phyloP scores from a whole-genome alignment of 2,329 filamentous ascomycete genomes.

The Trichoderma koningii region DNA sequence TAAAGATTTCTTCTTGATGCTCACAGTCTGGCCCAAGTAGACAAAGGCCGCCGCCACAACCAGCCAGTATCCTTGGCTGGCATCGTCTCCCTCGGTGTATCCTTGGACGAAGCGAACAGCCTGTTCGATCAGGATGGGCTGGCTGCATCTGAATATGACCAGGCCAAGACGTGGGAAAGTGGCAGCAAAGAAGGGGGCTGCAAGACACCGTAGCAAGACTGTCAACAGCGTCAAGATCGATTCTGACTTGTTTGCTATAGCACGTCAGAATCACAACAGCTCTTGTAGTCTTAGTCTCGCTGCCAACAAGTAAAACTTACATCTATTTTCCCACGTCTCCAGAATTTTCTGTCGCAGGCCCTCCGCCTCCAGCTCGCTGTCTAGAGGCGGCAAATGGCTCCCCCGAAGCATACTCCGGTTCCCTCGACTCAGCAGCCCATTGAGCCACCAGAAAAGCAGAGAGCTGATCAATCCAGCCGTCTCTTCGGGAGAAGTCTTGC shows the following conservation, averaged over 20 bases:
- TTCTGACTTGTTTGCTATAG: slow-evolving; percentile 10
- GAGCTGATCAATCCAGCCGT: slow-evolving; percentile 7
- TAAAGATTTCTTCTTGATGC: background rate
- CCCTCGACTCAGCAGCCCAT: slow-evolving; percentile 12
- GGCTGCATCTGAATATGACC: slow-evolving; percentile 45
- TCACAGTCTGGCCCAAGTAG: slow-evolving; percentile 44
- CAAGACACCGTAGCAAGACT: slow-evolving; percentile 19
- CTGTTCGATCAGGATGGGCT: slow-evolving; percentile 44
- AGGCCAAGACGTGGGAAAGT: slow-evolving; percentile 43
- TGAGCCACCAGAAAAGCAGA: slow-evolving; percentile 27
- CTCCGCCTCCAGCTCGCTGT: background rate
- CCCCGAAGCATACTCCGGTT: slow-evolving; percentile 19
- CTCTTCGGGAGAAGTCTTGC: slow-evolving; percentile 11
- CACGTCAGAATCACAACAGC: background rate
- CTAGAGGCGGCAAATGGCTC: slow-evolving; percentile 14
- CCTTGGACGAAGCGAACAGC: slow-evolving; percentile 42
- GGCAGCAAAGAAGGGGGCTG: slow-evolving; percentile 35
- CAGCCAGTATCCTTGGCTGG: slow-evolving; percentile 37
- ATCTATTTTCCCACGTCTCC: slow-evolving; percentile 11
- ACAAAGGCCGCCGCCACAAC: slow-evolving; percentile 39
- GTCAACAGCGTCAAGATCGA: slow-evolving; percentile 13
- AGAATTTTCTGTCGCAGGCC: slow-evolving; percentile 1
- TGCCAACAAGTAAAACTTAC: background rate
- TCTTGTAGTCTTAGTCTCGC: no score
- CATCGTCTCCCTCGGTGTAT: slow-evolving; percentile 27